A percentile compares a stretch with the other conserved stretches of the same genome.
phyloP scores from a whole-genome alignment of 2,329 filamentous ascomycete genomes.

The Thelonectria blattea region DNA sequence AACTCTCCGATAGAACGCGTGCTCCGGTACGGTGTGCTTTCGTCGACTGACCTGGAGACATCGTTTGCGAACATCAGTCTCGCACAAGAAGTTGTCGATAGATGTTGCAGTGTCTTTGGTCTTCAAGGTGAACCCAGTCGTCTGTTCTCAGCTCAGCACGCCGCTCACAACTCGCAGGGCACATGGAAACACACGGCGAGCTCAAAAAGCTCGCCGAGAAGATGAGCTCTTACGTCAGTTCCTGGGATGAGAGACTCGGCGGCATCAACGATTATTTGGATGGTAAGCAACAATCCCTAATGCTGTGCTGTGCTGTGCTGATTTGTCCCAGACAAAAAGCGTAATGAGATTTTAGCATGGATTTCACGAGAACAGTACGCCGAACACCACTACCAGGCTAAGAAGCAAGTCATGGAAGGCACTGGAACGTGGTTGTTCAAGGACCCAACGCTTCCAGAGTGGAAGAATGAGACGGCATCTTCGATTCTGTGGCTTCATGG shows the following conservation, averaged over 20 bases:
- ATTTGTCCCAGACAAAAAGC: neutral
- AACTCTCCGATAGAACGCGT: neutral
- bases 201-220: neutral
- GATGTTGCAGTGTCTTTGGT: neutral
- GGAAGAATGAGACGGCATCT: neutral
- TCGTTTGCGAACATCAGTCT: neutral
- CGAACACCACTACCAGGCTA: neutral
- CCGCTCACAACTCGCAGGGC: neutral
- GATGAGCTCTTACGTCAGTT: neutral
- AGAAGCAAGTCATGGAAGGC: neutral
- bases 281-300: neutral
- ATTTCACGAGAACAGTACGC: neutral
- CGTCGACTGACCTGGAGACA: conserved; percentile 6
- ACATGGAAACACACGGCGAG: neutral
- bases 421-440: neutral
- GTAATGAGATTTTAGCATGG: neutral
- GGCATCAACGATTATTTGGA: neutral
- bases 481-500: neutral
- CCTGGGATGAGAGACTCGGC: neutral
- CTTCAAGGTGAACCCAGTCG: neutral
- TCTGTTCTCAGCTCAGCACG: too few relatives aligned
- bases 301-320: neutral
- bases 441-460: neutral
- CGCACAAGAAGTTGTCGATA: neutral
- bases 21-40: neutral